Conservation (phyloP, 2,329 filamentous ascomycete species). For the Colletotrichum truncatum region DNA sequence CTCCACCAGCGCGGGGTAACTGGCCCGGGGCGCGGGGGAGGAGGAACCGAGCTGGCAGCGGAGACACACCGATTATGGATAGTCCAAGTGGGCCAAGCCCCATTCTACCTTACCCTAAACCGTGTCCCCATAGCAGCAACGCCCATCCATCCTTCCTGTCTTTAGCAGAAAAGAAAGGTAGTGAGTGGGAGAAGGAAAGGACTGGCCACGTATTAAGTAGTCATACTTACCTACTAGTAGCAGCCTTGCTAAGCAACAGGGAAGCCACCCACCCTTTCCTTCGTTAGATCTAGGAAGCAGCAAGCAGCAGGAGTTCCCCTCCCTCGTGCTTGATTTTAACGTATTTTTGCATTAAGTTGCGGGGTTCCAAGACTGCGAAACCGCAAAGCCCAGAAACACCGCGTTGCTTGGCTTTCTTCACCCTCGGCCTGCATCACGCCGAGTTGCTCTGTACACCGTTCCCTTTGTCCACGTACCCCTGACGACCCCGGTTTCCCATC, state of each 20-base stretch:
- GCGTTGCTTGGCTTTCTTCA: conserved; percentile 9
- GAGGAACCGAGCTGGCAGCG: conserved; percentile 20
- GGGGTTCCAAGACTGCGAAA: background rate
- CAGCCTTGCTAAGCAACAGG: no score
- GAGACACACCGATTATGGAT: background rate
- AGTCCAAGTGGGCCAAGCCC: background rate
- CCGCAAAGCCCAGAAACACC: background rate
- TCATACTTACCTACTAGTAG: no score
- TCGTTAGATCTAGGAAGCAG: no score
- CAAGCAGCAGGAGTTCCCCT: background rate
- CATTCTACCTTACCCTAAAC: background rate
- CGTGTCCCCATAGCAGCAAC: background rate
- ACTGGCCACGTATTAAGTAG: no score
- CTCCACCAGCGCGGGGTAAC: conserved; percentile 28
- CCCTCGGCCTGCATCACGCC: conserved; percentile 20
- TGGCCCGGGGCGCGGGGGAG: conserved; percentile 26
- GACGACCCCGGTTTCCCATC: background rate
- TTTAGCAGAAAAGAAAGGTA: background rate
- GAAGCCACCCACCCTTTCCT: no score
- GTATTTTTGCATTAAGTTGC: background rate
- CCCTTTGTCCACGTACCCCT: conserved; percentile 2
- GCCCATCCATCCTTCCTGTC: background rate
- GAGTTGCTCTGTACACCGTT: background rate
- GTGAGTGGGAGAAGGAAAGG: no score
- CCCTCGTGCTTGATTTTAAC: background rate